phyloP scores from a whole-genome alignment of 441 rosid genomes.

The Kokia cookei region DNA sequence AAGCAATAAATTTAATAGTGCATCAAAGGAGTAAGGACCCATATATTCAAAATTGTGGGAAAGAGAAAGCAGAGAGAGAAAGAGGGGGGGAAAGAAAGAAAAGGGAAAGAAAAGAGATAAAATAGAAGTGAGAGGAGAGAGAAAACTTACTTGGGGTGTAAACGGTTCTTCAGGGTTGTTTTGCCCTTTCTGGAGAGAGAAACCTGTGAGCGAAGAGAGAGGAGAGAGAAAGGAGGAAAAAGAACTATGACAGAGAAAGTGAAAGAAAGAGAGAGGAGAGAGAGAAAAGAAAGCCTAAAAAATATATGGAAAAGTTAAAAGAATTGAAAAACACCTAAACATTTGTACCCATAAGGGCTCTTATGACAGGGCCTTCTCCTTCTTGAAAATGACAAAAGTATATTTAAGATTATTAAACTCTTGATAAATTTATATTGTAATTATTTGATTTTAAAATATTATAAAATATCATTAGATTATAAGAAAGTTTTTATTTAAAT shows the following conservation, averaged over 20 bases:
- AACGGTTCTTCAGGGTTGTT: constrained; percentile 83
- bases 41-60: constrained; percentile 38
- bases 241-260: constrained; percentile 19
- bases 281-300: constrained; percentile 26
- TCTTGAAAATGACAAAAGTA: rapidly evolving
- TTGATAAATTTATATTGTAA: too few relatives aligned
- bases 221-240: constrained; percentile 25
- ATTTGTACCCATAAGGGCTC: background rate
- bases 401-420: too few relatives aligned
- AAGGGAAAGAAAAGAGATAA: background rate
- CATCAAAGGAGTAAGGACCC: constrained; percentile 31
- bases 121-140: constrained; percentile 52
- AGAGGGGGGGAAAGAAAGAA: background rate
- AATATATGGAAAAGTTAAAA: constrained; percentile 5
- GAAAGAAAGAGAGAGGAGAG: constrained; percentile 27
- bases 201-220: constrained; percentile 32
- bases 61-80: constrained; percentile 20
- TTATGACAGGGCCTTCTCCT: too few relatives aligned
- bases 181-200: constrained; percentile 73
- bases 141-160: constrained; percentile 81
- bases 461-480: too few relatives aligned
- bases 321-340: constrained; percentile 32
- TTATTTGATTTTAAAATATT: too few relatives aligned
- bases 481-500: too few relatives aligned
- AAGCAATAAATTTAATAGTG: constrained; percentile 18